Percentiles rank a stretch among this genome's conserved stretches.
Evolutionary conservation across 352 stramenopile species (phyloP).

Genomic region (Saprolegnia parasitica): DNA sequence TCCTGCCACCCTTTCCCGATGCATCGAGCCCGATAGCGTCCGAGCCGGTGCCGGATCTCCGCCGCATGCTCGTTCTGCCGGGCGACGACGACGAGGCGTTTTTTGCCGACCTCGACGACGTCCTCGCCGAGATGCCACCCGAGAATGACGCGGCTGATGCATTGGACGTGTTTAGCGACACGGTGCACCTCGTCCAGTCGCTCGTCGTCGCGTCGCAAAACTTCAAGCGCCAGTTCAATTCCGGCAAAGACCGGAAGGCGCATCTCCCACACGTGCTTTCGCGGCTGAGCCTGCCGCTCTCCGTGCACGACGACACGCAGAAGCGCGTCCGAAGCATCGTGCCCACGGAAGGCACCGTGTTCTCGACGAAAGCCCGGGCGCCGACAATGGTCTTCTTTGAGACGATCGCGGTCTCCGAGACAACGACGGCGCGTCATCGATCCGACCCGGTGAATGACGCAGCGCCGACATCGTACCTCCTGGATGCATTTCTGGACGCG

Average conservation of each 20-base stretch:
- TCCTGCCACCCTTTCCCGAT: neutral
- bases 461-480: no score
- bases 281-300: conserved; percentile 52
- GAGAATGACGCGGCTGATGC: neutral
- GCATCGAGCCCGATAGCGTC: neutral
- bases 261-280: conserved; percentile 50
- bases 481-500: no score
- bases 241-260: conserved; percentile 48
- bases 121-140: conserved; percentile 38
- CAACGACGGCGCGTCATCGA: neutral
- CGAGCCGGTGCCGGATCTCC: conserved; percentile 30
- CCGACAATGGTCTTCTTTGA: conserved; percentile 85
- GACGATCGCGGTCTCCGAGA: neutral
- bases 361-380: conserved; percentile 76
- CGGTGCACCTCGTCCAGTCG: conserved; percentile 53
- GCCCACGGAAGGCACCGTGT: conserved; percentile 72
- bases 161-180: conserved; percentile 54
- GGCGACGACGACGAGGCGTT: conserved; percentile 38
- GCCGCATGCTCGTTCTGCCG: neutral
- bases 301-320: conserved; percentile 54
- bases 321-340: conserved; percentile 58
- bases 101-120: conserved; percentile 38
- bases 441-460: no score
- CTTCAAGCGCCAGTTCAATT: conserved; percentile 48
- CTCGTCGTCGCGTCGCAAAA: conserved; percentile 60